These are phyloP conservation scores for Oidiodendron maius DNA, from an alignment of 495 filamentous ascomycete species.

Conservation along the genomic window DNA sequence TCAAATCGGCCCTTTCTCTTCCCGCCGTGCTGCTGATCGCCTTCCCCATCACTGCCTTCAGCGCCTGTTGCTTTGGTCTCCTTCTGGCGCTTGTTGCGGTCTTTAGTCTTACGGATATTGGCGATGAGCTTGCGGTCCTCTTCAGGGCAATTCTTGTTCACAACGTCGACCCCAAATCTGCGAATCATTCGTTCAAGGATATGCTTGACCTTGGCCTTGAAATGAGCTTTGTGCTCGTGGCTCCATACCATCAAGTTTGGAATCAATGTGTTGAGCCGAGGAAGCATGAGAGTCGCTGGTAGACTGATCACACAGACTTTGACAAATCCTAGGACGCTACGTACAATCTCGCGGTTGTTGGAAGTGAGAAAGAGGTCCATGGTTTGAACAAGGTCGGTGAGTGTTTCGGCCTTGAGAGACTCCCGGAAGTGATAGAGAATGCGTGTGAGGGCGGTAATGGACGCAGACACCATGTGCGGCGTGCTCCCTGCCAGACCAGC, in stretches of 20 bases:
- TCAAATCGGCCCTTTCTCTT: conserved; percentile 60
- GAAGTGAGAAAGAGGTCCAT: conserved; percentile 91
- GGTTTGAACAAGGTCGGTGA: conserved; percentile 79
- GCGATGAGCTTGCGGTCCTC: conserved; percentile 82
- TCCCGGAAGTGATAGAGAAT: conserved; percentile 85
- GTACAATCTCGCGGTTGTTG: conserved; percentile 93
- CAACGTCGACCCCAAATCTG: conserved; percentile 72
- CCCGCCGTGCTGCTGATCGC: conserved; percentile 21
- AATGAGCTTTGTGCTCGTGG: conserved; percentile 94
- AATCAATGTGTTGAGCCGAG: conserved; percentile 66
- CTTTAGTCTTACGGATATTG: conserved; percentile 90
- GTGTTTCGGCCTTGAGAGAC: conserved; percentile 42
- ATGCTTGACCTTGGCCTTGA: conserved; percentile 94
- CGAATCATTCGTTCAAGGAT: conserved; percentile 91
- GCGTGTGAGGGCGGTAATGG: conserved; percentile 85
- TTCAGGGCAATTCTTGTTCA: conserved; percentile 74
- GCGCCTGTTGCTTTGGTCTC: conserved; percentile 49
- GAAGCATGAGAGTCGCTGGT: conserved; percentile 65
- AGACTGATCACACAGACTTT: conserved; percentile 90
- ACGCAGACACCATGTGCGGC: conserved; percentile 92
- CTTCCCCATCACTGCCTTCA: conserved; percentile 38
- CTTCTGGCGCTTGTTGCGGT: conserved; percentile 80
- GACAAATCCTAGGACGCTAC: conserved; percentile 86
- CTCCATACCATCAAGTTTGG: conserved; percentile 93
- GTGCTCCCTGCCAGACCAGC: conserved; percentile 87